Evolutionary conservation across 2,329 filamentous ascomycete species (phyloP).

Genomic region (Berkeleyomyces basicola): DNA sequence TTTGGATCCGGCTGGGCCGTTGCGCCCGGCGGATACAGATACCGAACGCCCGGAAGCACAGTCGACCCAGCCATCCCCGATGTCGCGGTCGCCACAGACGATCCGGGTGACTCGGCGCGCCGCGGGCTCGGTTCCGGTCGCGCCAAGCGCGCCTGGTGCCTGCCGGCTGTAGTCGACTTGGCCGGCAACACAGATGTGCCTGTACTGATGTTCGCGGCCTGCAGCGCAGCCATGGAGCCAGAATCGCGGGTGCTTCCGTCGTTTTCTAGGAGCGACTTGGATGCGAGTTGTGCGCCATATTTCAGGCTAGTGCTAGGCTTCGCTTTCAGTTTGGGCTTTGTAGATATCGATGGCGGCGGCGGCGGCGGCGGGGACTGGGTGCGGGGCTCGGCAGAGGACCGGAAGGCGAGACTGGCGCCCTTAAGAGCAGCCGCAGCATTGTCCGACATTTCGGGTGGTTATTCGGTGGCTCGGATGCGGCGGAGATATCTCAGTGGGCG

Average conservation of each 20-base stretch:
- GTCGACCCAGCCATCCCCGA: background rate
- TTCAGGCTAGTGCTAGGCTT: background rate
- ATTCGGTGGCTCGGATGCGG: background rate
- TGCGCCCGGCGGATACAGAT: slow-evolving; percentile 2
- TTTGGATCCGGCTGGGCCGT: background rate
- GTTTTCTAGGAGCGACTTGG: background rate
- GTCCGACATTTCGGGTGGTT: background rate
- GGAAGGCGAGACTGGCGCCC: background rate
- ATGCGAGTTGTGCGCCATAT: background rate
- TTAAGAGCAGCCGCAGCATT: slow-evolving; percentile 6
- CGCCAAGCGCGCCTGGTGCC: background rate
- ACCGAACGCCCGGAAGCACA: slow-evolving; percentile 1
- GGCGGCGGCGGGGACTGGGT: background rate
- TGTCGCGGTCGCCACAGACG: background rate
- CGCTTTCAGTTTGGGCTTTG: background rate
- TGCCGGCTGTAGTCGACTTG: background rate
- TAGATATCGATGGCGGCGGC: background rate
- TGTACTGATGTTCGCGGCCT: background rate
- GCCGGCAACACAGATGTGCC: background rate
- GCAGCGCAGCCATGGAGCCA: slow-evolving; percentile 1
- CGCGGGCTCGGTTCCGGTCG: background rate
- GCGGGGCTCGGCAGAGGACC: background rate
- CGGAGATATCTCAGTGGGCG: background rate
- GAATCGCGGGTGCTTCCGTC: background rate
- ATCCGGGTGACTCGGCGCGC: background rate